Percentiles rank a stretch among this genome's conserved stretches.
Conservation (phyloP, 2,329 filamentous ascomycete genomes). For the Fusarium liriodendri region DNA sequence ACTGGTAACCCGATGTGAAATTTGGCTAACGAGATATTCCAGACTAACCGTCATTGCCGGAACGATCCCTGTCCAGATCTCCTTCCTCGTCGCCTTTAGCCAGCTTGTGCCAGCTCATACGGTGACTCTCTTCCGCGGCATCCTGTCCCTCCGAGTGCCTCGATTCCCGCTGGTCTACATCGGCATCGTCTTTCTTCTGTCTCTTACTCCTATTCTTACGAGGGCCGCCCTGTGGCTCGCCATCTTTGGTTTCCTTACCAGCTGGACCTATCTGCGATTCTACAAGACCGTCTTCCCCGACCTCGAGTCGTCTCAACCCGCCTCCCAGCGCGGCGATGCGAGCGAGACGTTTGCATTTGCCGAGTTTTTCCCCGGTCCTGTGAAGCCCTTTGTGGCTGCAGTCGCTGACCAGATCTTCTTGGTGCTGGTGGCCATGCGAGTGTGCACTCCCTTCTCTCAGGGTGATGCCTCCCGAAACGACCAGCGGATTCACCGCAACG, state of each 20-base stretch:
- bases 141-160: conserved; percentile 88
- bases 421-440: conserved; percentile 76
- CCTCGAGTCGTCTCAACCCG: conserved; percentile 70
- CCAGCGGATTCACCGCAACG: conserved; percentile 62
- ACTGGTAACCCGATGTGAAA: not conserved
- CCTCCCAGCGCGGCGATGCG: conserved; percentile 84
- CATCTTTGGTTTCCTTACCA: conserved; percentile 83
- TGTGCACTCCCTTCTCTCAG: conserved; percentile 88
- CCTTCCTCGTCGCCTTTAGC: conserved; percentile 96
- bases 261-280: conserved; percentile 97
- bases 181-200: conserved; percentile 75
- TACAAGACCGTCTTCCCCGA: conserved; percentile 83
- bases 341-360: conserved; percentile 97
- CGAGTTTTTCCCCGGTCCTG: conserved; percentile 90
- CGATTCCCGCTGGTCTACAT: conserved; percentile 78
- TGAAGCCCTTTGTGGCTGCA: conserved; percentile 81
- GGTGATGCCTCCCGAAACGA: conserved; percentile 82
- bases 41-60: conserved; percentile 87
- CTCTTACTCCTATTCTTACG: conserved; percentile 67
- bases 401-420: conserved; percentile 77
- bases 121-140: conserved; percentile 89
- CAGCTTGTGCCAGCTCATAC: conserved; percentile 98
- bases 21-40: conserved; percentile 19
- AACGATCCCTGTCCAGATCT: conserved; percentile 88
- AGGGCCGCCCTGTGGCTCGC: conserved; percentile 84